Evolutionary conservation across 2,329 filamentous ascomycete genomes (phyloP).

Genomic region (Penicillium sp.): DNA sequence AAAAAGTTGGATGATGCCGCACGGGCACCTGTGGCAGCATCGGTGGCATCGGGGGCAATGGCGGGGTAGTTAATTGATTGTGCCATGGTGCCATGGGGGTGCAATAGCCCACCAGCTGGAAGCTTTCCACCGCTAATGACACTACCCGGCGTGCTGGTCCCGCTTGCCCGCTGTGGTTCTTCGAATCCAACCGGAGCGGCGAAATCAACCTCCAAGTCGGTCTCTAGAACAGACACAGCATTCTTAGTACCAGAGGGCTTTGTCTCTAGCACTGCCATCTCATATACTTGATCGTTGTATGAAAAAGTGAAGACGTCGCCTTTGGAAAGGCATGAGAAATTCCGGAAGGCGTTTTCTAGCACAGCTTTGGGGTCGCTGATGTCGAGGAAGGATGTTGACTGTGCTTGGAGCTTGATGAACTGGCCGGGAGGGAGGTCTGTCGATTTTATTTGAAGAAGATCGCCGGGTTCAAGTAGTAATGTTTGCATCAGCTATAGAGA

Average conservation of each 20-base stretch:
- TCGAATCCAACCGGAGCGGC: conserved; percentile 91
- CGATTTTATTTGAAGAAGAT: conserved; percentile 91
- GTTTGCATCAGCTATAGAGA: conserved; percentile 81
- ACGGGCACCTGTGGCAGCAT: conserved; percentile 61
- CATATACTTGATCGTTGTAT: conserved; percentile 93
- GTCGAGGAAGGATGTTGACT: conserved; percentile 89
- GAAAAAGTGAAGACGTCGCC: conserved; percentile 94
- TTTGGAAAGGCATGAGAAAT: conserved; percentile 89
- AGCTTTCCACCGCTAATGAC: conserved; percentile 58
- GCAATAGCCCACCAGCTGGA: conserved; percentile 70
- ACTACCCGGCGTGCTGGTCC: conserved; percentile 82
- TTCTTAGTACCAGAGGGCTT: conserved; percentile 81
- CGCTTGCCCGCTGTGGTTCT: conserved; percentile 73
- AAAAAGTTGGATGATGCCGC: conserved; percentile 74
- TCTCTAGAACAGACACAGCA: conserved; percentile 90
- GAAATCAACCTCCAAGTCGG: conserved; percentile 94
- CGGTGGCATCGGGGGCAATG: conserved; percentile 74
- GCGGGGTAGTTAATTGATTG: conserved; percentile 95
- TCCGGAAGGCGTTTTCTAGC: conserved; percentile 91
- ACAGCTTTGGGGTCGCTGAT: conserved; percentile 97
- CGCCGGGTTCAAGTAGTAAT: conserved; percentile 81
- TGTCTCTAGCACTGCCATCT: conserved; percentile 89
- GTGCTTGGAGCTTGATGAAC: conserved; percentile 94
- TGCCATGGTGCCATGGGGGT: conserved; percentile 89
- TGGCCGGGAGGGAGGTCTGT: conserved; percentile 87